Evolutionary conservation across 2,329 filamentous ascomycete species (phyloP).

Genomic region (Aspergillus amoenus): DNA sequence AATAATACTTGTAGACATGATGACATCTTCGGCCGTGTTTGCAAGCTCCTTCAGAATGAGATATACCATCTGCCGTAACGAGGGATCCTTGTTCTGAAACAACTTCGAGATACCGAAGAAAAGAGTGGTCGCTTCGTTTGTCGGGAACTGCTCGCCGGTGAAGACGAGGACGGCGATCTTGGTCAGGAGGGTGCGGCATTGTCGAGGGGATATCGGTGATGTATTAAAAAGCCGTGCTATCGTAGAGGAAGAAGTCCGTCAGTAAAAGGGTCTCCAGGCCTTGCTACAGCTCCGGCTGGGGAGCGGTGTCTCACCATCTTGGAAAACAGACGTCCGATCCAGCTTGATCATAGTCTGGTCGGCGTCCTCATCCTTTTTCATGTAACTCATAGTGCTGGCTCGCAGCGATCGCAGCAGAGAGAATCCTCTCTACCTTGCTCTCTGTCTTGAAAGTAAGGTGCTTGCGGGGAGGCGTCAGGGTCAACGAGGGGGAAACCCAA

Average conservation of each 20-base stretch:
- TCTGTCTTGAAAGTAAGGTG: slow-evolving; percentile 9
- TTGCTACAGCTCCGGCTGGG: not conserved
- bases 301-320: slow-evolving; percentile 71
- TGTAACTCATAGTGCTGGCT: slow-evolving; percentile 73
- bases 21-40: slow-evolving; percentile 93
- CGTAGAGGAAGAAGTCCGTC: slow-evolving; percentile 5
- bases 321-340: slow-evolving; percentile 95
- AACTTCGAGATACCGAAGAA: slow-evolving; percentile 99
- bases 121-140: slow-evolving; percentile 93
- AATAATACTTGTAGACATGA: slow-evolving; percentile 99
- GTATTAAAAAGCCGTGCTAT: slow-evolving; percentile 95
- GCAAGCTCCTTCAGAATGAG: slow-evolving; percentile 97
- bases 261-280: slow-evolving; percentile 20
- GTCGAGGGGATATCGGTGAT: slow-evolving; percentile 92
- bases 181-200: slow-evolving; percentile 95
- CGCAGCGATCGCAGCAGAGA: slow-evolving; percentile 32
- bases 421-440: slow-evolving; percentile 11
- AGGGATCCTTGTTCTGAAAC: slow-evolving; percentile 99
- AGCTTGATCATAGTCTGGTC: slow-evolving; percentile 93
- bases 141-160: slow-evolving; percentile 94
- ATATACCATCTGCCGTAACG: slow-evolving; percentile 97
- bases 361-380: slow-evolving; percentile 99
- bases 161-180: slow-evolving; percentile 96
- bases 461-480: slow-evolving; percentile 23
- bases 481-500: slow-evolving; percentile 21